Conservation (phyloP, 1,284 basidiomycete genomes). For the Anthracocystis walkeri region DNA sequence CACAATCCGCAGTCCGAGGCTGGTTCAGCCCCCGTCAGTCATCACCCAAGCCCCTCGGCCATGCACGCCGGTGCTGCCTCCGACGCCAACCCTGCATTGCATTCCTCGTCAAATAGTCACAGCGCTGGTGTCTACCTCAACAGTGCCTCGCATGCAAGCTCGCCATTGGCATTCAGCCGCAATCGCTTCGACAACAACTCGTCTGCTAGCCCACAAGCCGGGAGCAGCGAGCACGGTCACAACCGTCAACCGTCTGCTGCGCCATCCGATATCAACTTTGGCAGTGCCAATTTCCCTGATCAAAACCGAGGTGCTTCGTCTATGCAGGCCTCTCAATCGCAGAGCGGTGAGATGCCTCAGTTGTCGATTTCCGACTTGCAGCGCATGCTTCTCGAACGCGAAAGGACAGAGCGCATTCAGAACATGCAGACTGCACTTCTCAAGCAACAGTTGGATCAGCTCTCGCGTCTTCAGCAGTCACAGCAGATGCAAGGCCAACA, state of each 20-base stretch:
- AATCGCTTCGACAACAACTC: constrained; percentile 41
- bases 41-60: constrained; percentile 49
- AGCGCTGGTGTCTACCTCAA: constrained; percentile 13
- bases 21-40: constrained; percentile 43
- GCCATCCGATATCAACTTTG: constrained; percentile 21
- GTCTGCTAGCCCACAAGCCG: constrained; percentile 32
- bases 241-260: constrained; percentile 22
- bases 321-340: constrained; percentile 22
- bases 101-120: constrained; percentile 15
- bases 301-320: constrained; percentile 4
- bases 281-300: neutral
- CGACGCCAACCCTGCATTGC: constrained; percentile 10
- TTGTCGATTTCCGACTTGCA: constrained; percentile 54
- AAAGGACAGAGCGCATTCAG: constrained; percentile 58
- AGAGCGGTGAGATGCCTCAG: constrained; percentile 29
- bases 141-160: constrained; percentile 33
- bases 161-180: constrained; percentile 28
- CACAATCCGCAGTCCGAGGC: constrained; percentile 34
- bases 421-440: constrained; percentile 60
- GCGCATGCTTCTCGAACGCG: constrained; percentile 55
- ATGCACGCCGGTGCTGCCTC: constrained; percentile 10
- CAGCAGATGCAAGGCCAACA: constrained; percentile 15
- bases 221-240: constrained; percentile 23
- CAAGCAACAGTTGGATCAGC: constrained; percentile 60
- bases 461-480: constrained; percentile 41